phyloP scores from a whole-genome alignment of 2,329 filamentous ascomycete genomes.

The Apiospora rasikravindrae region DNA sequence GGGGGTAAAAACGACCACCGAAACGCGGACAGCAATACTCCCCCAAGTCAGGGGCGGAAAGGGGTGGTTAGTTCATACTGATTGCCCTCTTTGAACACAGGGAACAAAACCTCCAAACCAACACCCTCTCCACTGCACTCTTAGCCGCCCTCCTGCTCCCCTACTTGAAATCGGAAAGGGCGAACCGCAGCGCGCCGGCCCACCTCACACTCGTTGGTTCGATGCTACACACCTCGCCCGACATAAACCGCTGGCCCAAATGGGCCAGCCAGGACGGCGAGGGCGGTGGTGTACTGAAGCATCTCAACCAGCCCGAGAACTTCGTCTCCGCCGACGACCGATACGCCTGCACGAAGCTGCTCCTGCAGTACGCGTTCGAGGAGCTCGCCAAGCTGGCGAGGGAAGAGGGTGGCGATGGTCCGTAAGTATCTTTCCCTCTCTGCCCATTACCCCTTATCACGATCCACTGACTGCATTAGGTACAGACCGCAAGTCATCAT shows the following conservation, averaged over 20 bases:
- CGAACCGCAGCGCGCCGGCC: conserved; percentile 29
- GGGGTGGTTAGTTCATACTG: background rate
- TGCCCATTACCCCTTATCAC: background rate
- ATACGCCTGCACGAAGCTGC: conserved; percentile 35
- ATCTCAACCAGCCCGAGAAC: conserved; percentile 35
- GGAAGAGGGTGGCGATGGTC: conserved; percentile 23
- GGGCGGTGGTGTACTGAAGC: conserved; percentile 29
- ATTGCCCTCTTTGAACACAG: conserved; percentile 25
- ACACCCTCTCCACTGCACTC: conserved; percentile 60
- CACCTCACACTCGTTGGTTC: conserved; percentile 35
- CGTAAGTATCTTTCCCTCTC: conserved; percentile 27
- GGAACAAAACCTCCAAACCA: conserved; percentile 62
- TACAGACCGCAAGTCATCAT: conserved; percentile 33
- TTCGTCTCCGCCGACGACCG: conserved; percentile 29
- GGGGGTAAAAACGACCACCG: background rate
- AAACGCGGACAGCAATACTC: background rate
- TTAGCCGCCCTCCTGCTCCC: conserved; percentile 58
- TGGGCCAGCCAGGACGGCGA: conserved; percentile 27
- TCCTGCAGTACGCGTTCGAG: conserved; percentile 31
- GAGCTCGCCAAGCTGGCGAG: conserved; percentile 32
- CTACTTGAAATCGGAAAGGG: conserved; percentile 42
- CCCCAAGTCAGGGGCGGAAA: background rate
- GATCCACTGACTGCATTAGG: background rate
- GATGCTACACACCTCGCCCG: conserved; percentile 24
- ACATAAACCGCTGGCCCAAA: conserved; percentile 25